Conservation (phyloP, 805 yeast genomes). For the Debaryomyces prosopidis region DNA sequence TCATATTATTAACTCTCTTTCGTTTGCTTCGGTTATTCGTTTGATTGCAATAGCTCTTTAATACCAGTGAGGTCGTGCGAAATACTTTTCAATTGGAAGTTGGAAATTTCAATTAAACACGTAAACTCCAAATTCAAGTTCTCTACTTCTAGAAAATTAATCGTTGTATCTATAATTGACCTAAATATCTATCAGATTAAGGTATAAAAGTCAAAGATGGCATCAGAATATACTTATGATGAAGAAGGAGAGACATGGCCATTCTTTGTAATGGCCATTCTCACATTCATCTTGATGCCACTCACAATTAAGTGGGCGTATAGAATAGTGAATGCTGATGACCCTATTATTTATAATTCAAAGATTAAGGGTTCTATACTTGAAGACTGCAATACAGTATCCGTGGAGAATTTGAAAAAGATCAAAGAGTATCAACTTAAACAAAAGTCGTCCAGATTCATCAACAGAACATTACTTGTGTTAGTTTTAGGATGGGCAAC, state of each 20-base stretch:
- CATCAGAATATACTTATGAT: slow-evolving; percentile 72
- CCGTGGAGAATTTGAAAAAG: slow-evolving; percentile 24
- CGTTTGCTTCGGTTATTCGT: too few relatives aligned
- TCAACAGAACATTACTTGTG: slow-evolving; percentile 36
- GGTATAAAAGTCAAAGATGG: slow-evolving; percentile 20
- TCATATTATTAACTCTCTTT: too few relatives aligned
- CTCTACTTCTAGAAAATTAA: neutral
- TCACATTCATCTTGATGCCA: slow-evolving; percentile 70
- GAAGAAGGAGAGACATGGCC: slow-evolving; percentile 95
- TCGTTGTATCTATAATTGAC: neutral
- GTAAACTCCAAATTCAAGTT: slow-evolving; percentile 2
- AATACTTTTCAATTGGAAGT: neutral
- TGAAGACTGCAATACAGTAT: slow-evolving; percentile 35
- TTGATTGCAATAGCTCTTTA: too few relatives aligned
- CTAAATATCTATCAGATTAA: neutral
- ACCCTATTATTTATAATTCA: slow-evolving; percentile 18
- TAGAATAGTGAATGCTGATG: slow-evolving; percentile 17
- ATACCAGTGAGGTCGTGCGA: slow-evolving; percentile 1
- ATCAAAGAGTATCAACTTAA: slow-evolving; percentile 27
- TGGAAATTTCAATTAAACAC: slow-evolving; percentile 4
- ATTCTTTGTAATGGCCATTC: slow-evolving; percentile 73
- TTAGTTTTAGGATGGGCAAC: slow-evolving; percentile 61
- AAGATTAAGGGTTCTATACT: slow-evolving; percentile 31
- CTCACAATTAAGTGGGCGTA: slow-evolving; percentile 42
- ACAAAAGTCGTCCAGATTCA: slow-evolving; percentile 30